These are phyloP conservation scores for Metarhizium humberi DNA, from an alignment of 2,329 filamentous ascomycete genomes.

Conservation along the genomic window DNA sequence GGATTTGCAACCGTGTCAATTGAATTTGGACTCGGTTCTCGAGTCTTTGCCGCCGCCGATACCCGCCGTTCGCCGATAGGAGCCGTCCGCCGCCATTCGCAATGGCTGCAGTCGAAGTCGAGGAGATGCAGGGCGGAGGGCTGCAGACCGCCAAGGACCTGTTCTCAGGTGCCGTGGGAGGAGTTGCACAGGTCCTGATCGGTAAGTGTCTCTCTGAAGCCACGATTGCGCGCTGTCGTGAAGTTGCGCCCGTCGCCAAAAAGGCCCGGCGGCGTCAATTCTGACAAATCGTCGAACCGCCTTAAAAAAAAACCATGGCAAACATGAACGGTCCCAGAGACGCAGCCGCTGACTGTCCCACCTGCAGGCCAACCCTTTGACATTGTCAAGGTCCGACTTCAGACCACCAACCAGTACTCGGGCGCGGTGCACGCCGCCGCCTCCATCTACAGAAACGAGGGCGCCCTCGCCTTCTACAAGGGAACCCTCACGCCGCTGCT, in stretches of 20 bases:
- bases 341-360: no score
- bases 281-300: no score
- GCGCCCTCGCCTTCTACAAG: slow-evolving; percentile 92
- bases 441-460: slow-evolving; percentile 81
- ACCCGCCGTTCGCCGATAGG: not conserved
- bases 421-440: slow-evolving; percentile 72
- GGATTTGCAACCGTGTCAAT: not conserved
- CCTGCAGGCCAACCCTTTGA: slow-evolving; percentile 61
- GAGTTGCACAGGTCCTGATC: slow-evolving; percentile 86
- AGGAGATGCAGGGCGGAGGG: slow-evolving; percentile 17
- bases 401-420: slow-evolving; percentile 76
- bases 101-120: slow-evolving; percentile 5
- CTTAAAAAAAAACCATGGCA: no score
- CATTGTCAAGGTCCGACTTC: slow-evolving; percentile 95
- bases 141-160: slow-evolving; percentile 76
- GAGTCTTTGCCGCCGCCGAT: not conserved
- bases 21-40: not conserved
- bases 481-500: slow-evolving; percentile 90
- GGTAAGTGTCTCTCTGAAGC: slow-evolving; percentile 40
- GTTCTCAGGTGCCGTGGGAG: slow-evolving; percentile 81
- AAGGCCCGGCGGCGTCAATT: no score
- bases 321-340: no score
- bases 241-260: no score
- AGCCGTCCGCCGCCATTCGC: not conserved
- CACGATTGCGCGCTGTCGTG: not conserved